Conservation (phyloP, 768 basidiomycete species). For the Tulasnella sp. region DNA sequence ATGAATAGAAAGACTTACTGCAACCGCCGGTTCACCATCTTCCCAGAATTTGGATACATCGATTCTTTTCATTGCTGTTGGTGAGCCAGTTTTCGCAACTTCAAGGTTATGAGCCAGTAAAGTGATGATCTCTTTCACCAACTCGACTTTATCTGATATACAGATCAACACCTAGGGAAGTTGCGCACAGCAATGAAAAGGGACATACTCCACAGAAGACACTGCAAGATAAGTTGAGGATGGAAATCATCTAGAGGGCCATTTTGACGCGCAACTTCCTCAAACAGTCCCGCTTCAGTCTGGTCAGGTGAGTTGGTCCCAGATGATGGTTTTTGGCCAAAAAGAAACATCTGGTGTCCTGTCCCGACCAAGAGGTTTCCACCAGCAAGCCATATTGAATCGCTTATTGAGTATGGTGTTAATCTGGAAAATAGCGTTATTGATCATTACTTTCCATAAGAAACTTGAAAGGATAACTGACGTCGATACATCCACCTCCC, state of each 20-base stretch:
- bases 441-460: not conserved
- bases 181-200: slow-evolving; percentile 5
- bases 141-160: slow-evolving; percentile 57
- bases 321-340: slow-evolving; percentile 34
- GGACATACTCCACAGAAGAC: slow-evolving; percentile 74
- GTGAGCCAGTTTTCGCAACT: slow-evolving; percentile 22
- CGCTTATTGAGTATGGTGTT: slow-evolving; percentile 64
- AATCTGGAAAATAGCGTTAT: slow-evolving; percentile 33
- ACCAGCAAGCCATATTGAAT: slow-evolving; percentile 83
- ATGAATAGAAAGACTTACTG: no score
- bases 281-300: slow-evolving; percentile 48
- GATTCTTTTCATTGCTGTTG: slow-evolving; percentile 36
- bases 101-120: slow-evolving; percentile 42
- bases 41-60: slow-evolving; percentile 45
- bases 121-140: slow-evolving; percentile 71
- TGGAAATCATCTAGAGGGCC: slow-evolving; percentile 86
- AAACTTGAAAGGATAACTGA: slow-evolving; percentile 27
- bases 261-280: slow-evolving; percentile 68
- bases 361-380: slow-evolving; percentile 73
- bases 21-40: slow-evolving; percentile 26
- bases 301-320: slow-evolving; percentile 20
- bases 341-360: slow-evolving; percentile 73
- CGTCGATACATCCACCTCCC: slow-evolving; percentile 56
- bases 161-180: slow-evolving; percentile 4
- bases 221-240: slow-evolving; percentile 85